Conservation (phyloP, 805 yeast species). For the Peterozyma toletana region DNA sequence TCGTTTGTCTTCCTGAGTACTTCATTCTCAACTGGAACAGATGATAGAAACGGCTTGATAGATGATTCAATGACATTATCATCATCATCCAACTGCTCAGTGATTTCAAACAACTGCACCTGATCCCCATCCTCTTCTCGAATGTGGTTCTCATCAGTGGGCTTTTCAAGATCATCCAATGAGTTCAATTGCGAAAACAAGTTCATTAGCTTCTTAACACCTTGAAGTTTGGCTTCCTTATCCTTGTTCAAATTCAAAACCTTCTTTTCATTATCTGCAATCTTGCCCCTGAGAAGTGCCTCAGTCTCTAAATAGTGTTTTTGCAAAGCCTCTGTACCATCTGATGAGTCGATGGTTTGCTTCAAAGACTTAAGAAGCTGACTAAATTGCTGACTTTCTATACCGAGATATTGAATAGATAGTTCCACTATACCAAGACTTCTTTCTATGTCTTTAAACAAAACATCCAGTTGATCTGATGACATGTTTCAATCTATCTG, state of each 20-base stretch:
- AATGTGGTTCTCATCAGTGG: constrained; percentile 15
- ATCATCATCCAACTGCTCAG: constrained; percentile 81
- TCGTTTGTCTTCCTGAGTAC: constrained; percentile 1
- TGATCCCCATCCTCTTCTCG: constrained; percentile 29
- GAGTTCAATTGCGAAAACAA: constrained; percentile 16
- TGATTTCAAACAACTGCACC: constrained; percentile 71
- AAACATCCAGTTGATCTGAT: no score
- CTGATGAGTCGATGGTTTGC: neutral
- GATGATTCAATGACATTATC: constrained; percentile 53
- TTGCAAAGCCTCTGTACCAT: constrained; percentile 18
- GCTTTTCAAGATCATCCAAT: constrained; percentile 16
- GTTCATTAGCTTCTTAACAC: constrained; percentile 18
- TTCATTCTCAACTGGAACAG: neutral
- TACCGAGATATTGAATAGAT: no score
- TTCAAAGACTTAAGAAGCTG: no score
- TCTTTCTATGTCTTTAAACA: no score
- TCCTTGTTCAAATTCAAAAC: constrained; percentile 2
- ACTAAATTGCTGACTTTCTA: no score
- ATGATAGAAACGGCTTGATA: constrained; percentile 17
- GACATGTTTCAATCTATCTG: no score
- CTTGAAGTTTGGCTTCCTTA: constrained; percentile 13
- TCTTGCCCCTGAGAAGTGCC: no score
- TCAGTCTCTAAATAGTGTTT: constrained; percentile 28
- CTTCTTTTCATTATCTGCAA: no score
- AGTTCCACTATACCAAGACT: no score